phyloP scores from a whole-genome alignment of 2,329 filamentous ascomycete species.

The Plenodomus tracheiphilus region DNA sequence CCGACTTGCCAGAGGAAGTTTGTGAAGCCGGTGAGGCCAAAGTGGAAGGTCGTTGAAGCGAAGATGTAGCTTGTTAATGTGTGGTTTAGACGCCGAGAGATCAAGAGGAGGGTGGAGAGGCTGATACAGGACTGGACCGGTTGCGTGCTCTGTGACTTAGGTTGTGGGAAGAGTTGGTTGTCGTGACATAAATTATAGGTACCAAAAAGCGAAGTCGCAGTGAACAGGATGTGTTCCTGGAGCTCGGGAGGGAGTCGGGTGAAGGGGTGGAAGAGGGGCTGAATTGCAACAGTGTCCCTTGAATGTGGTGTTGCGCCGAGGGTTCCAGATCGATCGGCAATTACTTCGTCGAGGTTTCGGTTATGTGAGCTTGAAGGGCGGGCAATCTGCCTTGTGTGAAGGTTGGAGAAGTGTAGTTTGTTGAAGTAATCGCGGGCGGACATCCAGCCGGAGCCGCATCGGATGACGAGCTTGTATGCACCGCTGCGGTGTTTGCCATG shows the following conservation, averaged over 20 bases:
- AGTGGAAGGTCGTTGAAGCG: constrained; percentile 32
- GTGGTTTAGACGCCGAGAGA: constrained; percentile 21
- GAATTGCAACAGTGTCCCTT: constrained; percentile 26
- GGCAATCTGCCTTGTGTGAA: constrained; percentile 4
- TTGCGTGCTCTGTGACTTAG: not conserved
- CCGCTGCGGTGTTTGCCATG: not conserved
- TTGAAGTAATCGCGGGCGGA: constrained; percentile 33
- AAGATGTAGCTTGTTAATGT: constrained; percentile 27
- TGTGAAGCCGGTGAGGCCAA: constrained; percentile 24
- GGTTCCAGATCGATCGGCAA: constrained; percentile 2
- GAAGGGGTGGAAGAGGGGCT: constrained; percentile 35
- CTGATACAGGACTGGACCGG: constrained; percentile 8
- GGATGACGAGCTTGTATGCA: constrained; percentile 31
- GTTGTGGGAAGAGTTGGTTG: not conserved
- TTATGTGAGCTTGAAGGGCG: not conserved
- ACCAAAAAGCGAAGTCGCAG: constrained; percentile 20
- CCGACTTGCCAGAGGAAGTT: constrained; percentile 26
- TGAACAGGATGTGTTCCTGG: constrained; percentile 32
- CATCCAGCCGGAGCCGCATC: constrained; percentile 36
- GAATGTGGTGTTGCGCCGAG: constrained; percentile 6
- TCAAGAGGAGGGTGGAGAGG: constrained; percentile 21
- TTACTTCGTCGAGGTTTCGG: constrained; percentile 2
- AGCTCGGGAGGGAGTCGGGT: constrained; percentile 29
- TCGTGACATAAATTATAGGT: constrained; percentile 16
- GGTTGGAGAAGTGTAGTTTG: constrained; percentile 26